Conservation (phyloP, 805 yeast species). For the Wickerhamiella occidentalis region DNA sequence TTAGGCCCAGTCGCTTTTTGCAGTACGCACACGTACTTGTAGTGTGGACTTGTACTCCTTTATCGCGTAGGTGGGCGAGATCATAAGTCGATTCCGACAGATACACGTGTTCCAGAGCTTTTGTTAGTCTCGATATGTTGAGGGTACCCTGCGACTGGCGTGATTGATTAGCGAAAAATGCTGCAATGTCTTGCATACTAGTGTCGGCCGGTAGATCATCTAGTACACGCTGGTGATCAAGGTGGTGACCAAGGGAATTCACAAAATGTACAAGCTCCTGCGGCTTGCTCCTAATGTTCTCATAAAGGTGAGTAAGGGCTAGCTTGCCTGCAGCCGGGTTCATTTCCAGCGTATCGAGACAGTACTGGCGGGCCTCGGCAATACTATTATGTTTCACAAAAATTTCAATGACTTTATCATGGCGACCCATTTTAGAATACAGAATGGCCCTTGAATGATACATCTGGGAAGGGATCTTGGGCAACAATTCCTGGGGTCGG, state of each 20-base stretch:
- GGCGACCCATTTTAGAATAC: conserved; percentile 7
- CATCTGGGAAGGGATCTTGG: conserved; percentile 31
- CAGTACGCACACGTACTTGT: conserved; percentile 8
- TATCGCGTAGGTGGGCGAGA: conserved; percentile 4
- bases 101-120: not conserved
- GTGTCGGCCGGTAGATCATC: not conserved
- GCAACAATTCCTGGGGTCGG: conserved; percentile 37
- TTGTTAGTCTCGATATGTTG: not conserved
- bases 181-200: not conserved
- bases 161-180: not conserved
- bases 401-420: conserved; percentile 2
- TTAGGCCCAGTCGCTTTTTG: conserved; percentile 6
- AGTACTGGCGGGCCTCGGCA: conserved; percentile 2
- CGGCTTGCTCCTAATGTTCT: not conserved
- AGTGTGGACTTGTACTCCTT: not conserved
- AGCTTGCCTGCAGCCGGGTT: not conserved
- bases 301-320: not conserved
- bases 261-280: not conserved
- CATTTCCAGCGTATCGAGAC: not conserved
- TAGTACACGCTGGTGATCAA: not conserved
- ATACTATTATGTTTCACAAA: not conserved
- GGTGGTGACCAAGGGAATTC: conserved; percentile 5
- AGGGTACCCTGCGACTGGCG: not conserved
- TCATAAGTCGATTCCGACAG: conserved; percentile 6
- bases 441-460: not conserved